These are phyloP conservation scores for Gelatoporia subvermispora DNA, from an alignment of 768 basidiomycete species.

Conservation along the genomic window DNA sequence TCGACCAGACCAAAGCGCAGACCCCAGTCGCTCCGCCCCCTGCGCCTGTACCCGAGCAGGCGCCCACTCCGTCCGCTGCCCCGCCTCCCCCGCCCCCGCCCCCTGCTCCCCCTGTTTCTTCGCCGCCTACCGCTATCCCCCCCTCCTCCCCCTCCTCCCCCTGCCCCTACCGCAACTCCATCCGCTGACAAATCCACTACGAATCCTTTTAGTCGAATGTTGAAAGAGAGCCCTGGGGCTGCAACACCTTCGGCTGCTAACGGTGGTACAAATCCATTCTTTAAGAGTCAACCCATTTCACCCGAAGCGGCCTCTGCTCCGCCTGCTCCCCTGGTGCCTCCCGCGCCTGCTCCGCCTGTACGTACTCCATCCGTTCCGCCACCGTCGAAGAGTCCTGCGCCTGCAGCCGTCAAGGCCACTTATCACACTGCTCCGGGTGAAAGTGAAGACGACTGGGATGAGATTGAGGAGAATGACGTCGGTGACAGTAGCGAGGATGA, in stretches of 20 bases:
- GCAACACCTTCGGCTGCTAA: constrained; percentile 32
- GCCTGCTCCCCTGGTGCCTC: constrained; percentile 28
- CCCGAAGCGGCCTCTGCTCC: constrained; percentile 29
- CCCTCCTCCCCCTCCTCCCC: constrained; percentile 29
- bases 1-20: constrained; percentile 12
- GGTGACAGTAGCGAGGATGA: constrained; percentile 81
- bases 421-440: constrained; percentile 60
- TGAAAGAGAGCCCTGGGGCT: constrained; percentile 41
- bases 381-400: constrained; percentile 45
- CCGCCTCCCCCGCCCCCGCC: constrained; percentile 42
- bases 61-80: constrained; percentile 34
- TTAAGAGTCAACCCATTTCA: constrained; percentile 43
- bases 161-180: constrained; percentile 22
- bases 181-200: constrained; percentile 51
- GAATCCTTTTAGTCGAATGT: constrained; percentile 77
- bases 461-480: constrained; percentile 66
- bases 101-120: constrained; percentile 27
- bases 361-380: constrained; percentile 14
- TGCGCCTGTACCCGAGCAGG: constrained; percentile 35
- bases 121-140: constrained; percentile 29
- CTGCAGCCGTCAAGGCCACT: constrained; percentile 46
- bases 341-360: constrained; percentile 26
- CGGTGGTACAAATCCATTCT: constrained; percentile 74
- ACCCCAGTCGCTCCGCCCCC: constrained; percentile 25
- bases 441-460: constrained; percentile 80